phyloP scores from a whole-genome alignment of 2,329 filamentous ascomycete genomes.

The Pestalotiopsis fici region DNA sequence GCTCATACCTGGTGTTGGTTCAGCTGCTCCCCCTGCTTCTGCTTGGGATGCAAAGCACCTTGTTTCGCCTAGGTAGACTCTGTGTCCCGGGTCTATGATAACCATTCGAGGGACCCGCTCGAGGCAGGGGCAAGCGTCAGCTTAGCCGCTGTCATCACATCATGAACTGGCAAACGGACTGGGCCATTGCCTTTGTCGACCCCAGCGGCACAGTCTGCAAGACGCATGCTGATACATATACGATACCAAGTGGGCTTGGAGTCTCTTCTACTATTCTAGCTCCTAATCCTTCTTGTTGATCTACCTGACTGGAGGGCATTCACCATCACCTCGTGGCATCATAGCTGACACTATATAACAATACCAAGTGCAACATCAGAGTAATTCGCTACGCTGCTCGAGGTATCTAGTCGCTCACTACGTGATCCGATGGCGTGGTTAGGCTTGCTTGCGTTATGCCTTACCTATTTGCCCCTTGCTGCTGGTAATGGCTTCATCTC shows the following conservation, averaged over 20 bases:
- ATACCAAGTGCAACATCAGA: neutral
- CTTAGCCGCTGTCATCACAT: neutral
- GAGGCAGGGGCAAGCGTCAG: neutral
- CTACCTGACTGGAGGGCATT: neutral
- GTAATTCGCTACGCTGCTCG: neutral
- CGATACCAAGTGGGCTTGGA: neutral
- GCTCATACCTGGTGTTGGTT: neutral
- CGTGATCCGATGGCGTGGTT: neutral
- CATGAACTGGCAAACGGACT: too few relatives aligned
- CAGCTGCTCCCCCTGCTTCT: neutral
- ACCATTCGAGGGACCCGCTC: neutral
- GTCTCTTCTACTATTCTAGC: neutral
- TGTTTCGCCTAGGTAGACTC: neutral
- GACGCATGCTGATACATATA: neutral
- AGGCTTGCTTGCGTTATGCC: neutral
- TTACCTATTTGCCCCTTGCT: neutral
- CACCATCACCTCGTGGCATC: neutral
- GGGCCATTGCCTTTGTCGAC: neutral
- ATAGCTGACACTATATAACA: neutral
- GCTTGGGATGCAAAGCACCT: neutral
- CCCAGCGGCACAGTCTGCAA: neutral
- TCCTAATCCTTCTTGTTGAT: neutral
- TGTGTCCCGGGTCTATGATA: too few relatives aligned
- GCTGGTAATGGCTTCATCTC: neutral
- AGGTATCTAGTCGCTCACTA: neutral